These are phyloP conservation scores for Caloboletus firmus DNA, from an alignment of 1,284 basidiomycete species.

Conservation along the genomic window DNA sequence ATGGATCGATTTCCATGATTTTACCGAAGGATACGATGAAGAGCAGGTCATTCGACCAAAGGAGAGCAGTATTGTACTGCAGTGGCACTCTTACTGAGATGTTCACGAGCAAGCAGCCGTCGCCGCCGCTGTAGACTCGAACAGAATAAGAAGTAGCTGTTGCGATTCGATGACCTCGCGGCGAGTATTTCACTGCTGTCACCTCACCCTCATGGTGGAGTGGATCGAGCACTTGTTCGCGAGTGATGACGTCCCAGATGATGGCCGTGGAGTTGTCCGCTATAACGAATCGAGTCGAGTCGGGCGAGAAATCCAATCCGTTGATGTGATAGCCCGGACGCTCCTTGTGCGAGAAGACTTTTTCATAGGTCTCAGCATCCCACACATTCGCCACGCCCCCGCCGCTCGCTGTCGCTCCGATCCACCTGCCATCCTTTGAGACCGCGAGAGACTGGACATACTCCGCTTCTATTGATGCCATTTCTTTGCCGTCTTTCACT, in stretches of 20 bases:
- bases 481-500: neutral
- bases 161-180: constrained; percentile 2
- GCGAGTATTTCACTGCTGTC: neutral
- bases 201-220: neutral
- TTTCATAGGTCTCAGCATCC: neutral
- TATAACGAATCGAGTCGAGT: neutral
- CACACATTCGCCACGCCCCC: neutral
- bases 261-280: neutral
- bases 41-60: constrained; percentile 2
- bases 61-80: neutral
- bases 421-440: constrained; percentile 6
- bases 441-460: neutral
- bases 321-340: neutral
- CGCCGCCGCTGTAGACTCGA: neutral
- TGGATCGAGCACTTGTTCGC: neutral
- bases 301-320: neutral
- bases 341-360: neutral
- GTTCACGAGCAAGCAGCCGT: neutral
- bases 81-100: neutral
- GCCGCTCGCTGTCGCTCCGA: neutral
- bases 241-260: neutral
- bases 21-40: neutral
- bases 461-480: neutral
- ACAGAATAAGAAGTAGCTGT: neutral
- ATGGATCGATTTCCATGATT: neutral